Evolutionary conservation across 306 rosid species (phyloP), one percentile per base, ranked within the genome.

Genomic region (Arachis hypogaea): DNA sequence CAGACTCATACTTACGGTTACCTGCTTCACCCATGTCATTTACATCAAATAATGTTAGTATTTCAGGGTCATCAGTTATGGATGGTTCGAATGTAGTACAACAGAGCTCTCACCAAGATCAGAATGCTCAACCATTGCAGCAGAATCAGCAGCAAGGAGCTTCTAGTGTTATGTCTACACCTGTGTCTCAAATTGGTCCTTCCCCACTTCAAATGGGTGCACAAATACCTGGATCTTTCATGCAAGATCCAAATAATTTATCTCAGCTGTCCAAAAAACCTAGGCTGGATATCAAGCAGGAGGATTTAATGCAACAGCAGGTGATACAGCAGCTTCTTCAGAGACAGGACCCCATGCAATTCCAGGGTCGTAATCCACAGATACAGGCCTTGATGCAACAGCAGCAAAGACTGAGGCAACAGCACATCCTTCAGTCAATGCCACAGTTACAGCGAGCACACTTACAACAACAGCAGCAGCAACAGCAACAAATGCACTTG

Each of bases 11-110:
- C 76, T 45, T 92, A 72, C 93, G 99, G 42, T 80, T 89, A 62
- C 99, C 99, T 16, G 88, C 99, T 8, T 94, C 99, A 4, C 99
- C 99, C 8, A 78, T 91, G 92, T 94, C 99, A 10, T 94, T 88
- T 80, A 85, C 97, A n/a, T 94, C 99, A 69, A 89, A 94, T 84
- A 94, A 94, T 76, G 82, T 89, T 72, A 93, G 96, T 82, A 85
- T 91, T 74, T 88, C 98, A 0, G 98, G 96, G 7, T 94, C 98
- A 59, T 87, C 98, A 0, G 90, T 86, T 61, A 92, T 92, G 86
- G 99, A 95, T 72, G 99, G 89, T 69, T 94, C 96, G 64, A 80
- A 90, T 58, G 91, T 88, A 46, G 93, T 85, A 82, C 98, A 95
- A 63, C 97, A 86, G 78, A 92, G 63, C 82, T 85, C 96, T 68